Evolutionary conservation across 495 filamentous ascomycete species (phyloP), one percentile per base, ranked within the genome.

Genomic region (Corynascus novoguineensis): DNA sequence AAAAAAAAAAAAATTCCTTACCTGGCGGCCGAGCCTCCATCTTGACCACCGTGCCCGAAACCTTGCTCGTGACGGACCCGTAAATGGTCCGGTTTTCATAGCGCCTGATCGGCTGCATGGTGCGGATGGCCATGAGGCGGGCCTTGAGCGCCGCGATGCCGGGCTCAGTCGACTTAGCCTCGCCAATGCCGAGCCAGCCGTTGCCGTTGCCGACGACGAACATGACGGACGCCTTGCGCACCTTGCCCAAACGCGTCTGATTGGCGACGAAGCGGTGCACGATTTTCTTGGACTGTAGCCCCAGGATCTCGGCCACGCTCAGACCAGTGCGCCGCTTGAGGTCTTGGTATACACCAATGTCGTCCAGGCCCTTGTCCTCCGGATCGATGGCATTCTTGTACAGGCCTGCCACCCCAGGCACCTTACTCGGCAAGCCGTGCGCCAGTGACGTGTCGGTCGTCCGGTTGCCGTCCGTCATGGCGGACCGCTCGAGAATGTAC

Each of bases 241-340:
- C 83, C 81, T 97, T 99, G 62, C 93, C 93, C 72, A 99, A 82
- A 75, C 90, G 88, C 28, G 95, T 97, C 80, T 96, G 91, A 72
- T 99, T 99, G 58, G 80, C 75, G 44, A 99, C 95, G 1, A 68
- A 68, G 64, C 91, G 86, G 3, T 56, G 52, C 21, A 95, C 87
- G 25, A 98, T 65, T 12, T 73, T 72, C 76, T 90, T 93, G 22
- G 76, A 69, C 24, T 75, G 71, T 49, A 89, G 70, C 1, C 60
- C 40, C 12, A 71, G 42, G 46, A 97, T 82, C 37, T 87, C 67
- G 8, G 72, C 53, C 56, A 78, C 62, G 10, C 69, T 75, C 71
- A 89, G 78, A 52, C 90, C 89, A 24, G 87, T 91, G 57, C 81
- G 76, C 73, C 81, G 75, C 68, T 87, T 82, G 56, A 95, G 71